Evolutionary conservation across 192 early-diverging fungal species (phyloP).

Genomic region (Nowakowskiella sp.): DNA sequence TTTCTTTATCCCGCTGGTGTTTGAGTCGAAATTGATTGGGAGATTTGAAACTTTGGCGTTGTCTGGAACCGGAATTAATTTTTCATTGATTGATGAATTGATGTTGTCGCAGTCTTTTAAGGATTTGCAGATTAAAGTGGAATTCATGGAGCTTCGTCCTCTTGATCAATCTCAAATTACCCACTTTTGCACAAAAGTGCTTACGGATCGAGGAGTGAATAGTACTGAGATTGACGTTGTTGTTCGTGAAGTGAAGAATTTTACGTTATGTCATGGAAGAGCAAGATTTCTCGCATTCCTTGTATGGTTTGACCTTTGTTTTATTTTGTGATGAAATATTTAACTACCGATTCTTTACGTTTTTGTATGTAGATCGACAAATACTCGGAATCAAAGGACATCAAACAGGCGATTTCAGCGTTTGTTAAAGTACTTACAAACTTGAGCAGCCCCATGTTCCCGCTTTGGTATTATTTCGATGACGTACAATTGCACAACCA

Average conservation of each 20-base stretch:
- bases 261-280: conserved; percentile 27
- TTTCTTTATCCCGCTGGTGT: conserved; percentile 22
- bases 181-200: conserved; percentile 13
- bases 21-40: conserved; percentile 13
- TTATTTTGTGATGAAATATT: too few relatives aligned
- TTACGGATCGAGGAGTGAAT: conserved; percentile 13
- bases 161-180: conserved; percentile 6
- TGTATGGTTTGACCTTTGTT: too few relatives aligned
- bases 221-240: conserved; percentile 10
- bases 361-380: too few relatives aligned
- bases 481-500: conserved; percentile 21
- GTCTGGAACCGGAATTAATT: conserved; percentile 27
- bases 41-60: conserved; percentile 20
- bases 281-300: conserved; percentile 26
- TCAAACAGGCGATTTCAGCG: conserved; percentile 14
- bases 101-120: conserved; percentile 16
- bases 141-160: conserved; percentile 12
- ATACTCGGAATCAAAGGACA: conserved; percentile 15
- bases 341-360: too few relatives aligned
- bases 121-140: neutral
- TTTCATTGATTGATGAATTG: conserved; percentile 14
- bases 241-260: conserved; percentile 11
- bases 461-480: conserved; percentile 22
- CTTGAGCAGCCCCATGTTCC: conserved; percentile 12
- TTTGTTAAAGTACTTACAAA: conserved; percentile 15